Evolutionary conservation across 768 basidiomycete genomes (phyloP), one percentile per base, ranked within the genome.

Genomic region (Mycena filopes): DNA sequence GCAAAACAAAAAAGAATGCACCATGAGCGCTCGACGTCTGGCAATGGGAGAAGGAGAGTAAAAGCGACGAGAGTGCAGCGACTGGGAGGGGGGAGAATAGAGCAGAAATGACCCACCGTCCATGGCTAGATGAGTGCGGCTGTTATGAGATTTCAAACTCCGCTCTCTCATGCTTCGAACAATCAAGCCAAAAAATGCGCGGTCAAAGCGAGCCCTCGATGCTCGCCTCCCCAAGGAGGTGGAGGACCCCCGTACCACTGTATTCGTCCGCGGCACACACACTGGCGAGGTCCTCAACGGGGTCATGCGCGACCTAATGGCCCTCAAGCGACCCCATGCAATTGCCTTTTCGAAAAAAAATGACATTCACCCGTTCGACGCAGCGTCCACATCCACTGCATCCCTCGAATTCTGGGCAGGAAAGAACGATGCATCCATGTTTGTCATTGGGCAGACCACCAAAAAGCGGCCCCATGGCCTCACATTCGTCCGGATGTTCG

Each of bases 291-390:
- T 87, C 25, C 84, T 98, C 21, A 89, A 89, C 70, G 78, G 78
- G 49, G 95, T 87, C 15, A 94, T 99, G 91, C 89, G 90, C 71
- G 97, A 99, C 74, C 76, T 99, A 65, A 96, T 96, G 90, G 89
- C 94, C 3, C 85, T 99, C 65, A 99, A 99, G 78, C 91, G 93
- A 61, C 97, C 98, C 0, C 70, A 97, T 72, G 90, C 90, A 0
- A 92, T 99, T 65, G 87, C 94, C 15, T 99, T 99, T 80, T 93
- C 91, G 48, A 98, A 96, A 77, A 97, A 98, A 78, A 99, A 99
- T 75, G 75, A 79, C 26, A 86, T 99, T 13, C 90, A 91, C 42
- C 98, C 98, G 6, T 99, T 99, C 74, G 97, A 99, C 71, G 84
- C 93, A 61, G 74, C 85, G 23, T 79, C 89, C 4, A 73, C 71